A percentile compares a stretch with the other conserved stretches of the same genome.
phyloP scores from a whole-genome alignment of 306 rosid species.

The Medicago lupulina region DNA sequence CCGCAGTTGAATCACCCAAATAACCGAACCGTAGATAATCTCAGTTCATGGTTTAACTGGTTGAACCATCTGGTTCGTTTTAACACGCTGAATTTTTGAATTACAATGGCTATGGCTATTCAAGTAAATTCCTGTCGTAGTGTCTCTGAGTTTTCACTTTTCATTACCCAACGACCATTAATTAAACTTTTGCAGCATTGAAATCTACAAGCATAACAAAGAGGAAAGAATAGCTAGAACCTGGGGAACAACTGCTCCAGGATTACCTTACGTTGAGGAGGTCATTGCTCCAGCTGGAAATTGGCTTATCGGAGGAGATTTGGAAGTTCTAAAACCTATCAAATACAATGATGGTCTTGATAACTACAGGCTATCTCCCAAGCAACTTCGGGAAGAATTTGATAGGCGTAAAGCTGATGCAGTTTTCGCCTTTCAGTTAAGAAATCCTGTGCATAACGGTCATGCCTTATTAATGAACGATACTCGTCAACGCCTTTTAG shows the following conservation, averaged over 20 bases:
- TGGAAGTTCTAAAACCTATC: constrained; percentile 78
- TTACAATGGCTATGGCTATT: neutral
- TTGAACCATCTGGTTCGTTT: neutral
- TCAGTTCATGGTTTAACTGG: neutral
- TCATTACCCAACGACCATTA: neutral
- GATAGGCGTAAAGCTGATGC: constrained; percentile 91
- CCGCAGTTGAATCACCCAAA: too few species aligned
- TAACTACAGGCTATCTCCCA: constrained; percentile 87
- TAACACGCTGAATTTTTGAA: neutral
- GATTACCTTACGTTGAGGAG: constrained; percentile 89
- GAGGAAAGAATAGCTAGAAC: constrained; percentile 98
- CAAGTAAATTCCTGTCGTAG: neutral
- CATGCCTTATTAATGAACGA: constrained; percentile 97
- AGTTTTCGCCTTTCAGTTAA: constrained; percentile 91
- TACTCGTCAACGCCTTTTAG: constrained; percentile 78
- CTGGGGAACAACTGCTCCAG: constrained; percentile 94
- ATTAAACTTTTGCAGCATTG: constrained; percentile 58
- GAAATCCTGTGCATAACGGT: constrained; percentile 97
- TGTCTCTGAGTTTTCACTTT: neutral
- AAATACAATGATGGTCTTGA: constrained; percentile 93
- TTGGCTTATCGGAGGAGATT: constrained; percentile 96
- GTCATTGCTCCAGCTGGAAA: constrained; percentile 82
- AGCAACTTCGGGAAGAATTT: constrained; percentile 86
- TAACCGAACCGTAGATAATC: too few species aligned
- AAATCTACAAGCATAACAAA: constrained; percentile 92